Evolutionary conservation across 768 basidiomycete species (phyloP), one percentile per base, ranked within the genome.

Genomic region (Russula compacta): DNA sequence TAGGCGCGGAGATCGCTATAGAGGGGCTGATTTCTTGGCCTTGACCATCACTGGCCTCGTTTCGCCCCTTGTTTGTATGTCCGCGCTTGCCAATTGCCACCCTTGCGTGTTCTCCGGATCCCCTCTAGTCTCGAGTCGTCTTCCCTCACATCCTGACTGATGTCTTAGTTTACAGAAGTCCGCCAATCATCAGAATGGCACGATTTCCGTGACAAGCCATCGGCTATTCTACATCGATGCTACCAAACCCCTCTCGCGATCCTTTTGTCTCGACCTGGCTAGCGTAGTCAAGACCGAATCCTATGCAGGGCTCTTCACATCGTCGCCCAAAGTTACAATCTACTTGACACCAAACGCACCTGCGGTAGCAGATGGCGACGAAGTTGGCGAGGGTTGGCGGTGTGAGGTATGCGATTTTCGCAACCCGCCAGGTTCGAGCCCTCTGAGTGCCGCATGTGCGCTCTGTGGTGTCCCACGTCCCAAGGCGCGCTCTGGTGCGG

Each of bases 271-370:
- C 62, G 80, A 84, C 65, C 80, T 98, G 17, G 73, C 78, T 0
- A 75, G 74, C 64, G 77, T 98, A 51, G 73, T 74, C 0, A 86
- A 86, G 67, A 95, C 94, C 1, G 92, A 97, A 56, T 81, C 87
- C 72, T 98, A 95, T 70, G 85, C 86, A 4, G 93, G 95, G 2
- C 82, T 98, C 53, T 88, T 98, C 78, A 88, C 82, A 56, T 93
- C 90, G 3, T 92, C 89, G 0, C 68, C 95, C 2, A 99, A 99
- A 73, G 79, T 95, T 59, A 95, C 95, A 1, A 74, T 95, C 4
- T 77, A 84, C 68, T 78, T 92, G 35, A 74, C 80, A 66, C 58
- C 72, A 48, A 63, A 53, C 24, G 32, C 53, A 53, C 66, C 63
- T 61, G 63, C 67, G 14, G 59, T 70, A 59, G 63, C 56, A 38